Percentiles rank a stretch among this genome's conserved stretches.
Conservation (phyloP, 2,329 filamentous ascomycete species). For the Ophiosphaerella narmari region DNA sequence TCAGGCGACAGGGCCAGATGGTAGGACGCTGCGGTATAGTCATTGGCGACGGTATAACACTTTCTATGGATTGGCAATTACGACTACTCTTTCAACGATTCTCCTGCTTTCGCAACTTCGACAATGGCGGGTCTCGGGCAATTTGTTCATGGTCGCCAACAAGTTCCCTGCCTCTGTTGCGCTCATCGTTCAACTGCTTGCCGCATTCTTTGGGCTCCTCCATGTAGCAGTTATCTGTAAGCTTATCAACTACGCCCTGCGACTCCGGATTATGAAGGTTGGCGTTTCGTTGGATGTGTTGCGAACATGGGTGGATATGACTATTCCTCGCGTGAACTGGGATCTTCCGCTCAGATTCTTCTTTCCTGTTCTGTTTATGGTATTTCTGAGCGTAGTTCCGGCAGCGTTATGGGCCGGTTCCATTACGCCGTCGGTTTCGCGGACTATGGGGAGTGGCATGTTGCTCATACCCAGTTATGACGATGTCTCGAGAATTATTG, state of each 20-base stretch:
- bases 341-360: slow-evolving; percentile 36
- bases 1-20: slow-evolving; percentile 16
- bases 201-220: slow-evolving; percentile 33
- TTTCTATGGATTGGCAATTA: slow-evolving; percentile 32
- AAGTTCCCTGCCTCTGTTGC: slow-evolving; percentile 29
- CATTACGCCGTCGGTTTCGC: slow-evolving; percentile 29
- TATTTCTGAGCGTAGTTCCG: slow-evolving; percentile 31
- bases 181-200: slow-evolving; percentile 30
- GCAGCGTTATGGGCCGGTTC: slow-evolving; percentile 37
- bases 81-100: slow-evolving; percentile 22
- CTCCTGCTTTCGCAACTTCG: slow-evolving; percentile 24
- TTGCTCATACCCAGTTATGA: slow-evolving; percentile 28
- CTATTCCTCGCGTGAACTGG: slow-evolving; percentile 31
- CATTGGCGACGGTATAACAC: slow-evolving; percentile 34
- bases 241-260: slow-evolving; percentile 35
- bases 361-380: slow-evolving; percentile 25
- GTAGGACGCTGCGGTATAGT: slow-evolving; percentile 17
- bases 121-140: slow-evolving; percentile 28
- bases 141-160: slow-evolving; percentile 22
- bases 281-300: slow-evolving; percentile 32
- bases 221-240: slow-evolving; percentile 34
- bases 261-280: slow-evolving; percentile 26
- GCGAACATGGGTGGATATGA: slow-evolving; percentile 35
- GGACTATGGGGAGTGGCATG: slow-evolving; percentile 18
- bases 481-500: slow-evolving; percentile 30